Base-by-base conservation (phyloP, 805 yeast species). In the Metschnikowia proteae region DNA sequence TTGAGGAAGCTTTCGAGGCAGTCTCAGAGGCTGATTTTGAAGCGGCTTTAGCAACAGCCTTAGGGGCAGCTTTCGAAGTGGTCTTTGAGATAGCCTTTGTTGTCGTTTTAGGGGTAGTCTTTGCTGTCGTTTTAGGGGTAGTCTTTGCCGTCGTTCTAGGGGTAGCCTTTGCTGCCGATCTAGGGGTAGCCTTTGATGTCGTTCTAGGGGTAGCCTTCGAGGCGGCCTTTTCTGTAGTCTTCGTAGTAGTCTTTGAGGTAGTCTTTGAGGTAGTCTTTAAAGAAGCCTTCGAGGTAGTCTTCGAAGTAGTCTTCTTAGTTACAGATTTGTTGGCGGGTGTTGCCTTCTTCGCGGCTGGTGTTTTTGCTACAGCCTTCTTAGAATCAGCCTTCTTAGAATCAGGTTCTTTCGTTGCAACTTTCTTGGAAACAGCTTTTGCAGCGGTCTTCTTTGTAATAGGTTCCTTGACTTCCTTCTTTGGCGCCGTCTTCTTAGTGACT, bases 261-360 rank as follows among this genome's bases (percentile, higher is more conserved):
- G 37, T 23, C 38, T 41, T 41, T 3, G 36, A 1, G 6, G 43
- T 26, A 11, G 38, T 38, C 28, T 40, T 41, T 5, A 35, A 3
- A 8, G 38, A 17, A 30, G 35, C 34, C n/a, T 32, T 44, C 1
- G 31, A 11, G 3, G 49, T 33, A 29, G 39, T 66, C 68, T 87
- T 86, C 54, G 88, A 79, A 41, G 95, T 86, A 45, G 95, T 95
- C 10, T 40, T 40, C 22, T 30, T 31, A 8, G 33, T 3, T 8
- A 23, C 41, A 23, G 38, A 13, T 17, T 39, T 31, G 33, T 30
- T 38, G 10, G 33, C 7, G 17, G 17, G 2, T 6, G 33, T 26
- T 11, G 22, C 37, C 13, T 26, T 25, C 34, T 26, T 33, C 23
- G 29, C 25, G 32, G 29, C 29, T 5, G 33, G 33, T 22, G 8